Percentiles rank a stretch among this genome's conserved stretches.
phyloP scores from a whole-genome alignment of 257 asterid genomes.

The Fraxinus quadrangulata region DNA sequence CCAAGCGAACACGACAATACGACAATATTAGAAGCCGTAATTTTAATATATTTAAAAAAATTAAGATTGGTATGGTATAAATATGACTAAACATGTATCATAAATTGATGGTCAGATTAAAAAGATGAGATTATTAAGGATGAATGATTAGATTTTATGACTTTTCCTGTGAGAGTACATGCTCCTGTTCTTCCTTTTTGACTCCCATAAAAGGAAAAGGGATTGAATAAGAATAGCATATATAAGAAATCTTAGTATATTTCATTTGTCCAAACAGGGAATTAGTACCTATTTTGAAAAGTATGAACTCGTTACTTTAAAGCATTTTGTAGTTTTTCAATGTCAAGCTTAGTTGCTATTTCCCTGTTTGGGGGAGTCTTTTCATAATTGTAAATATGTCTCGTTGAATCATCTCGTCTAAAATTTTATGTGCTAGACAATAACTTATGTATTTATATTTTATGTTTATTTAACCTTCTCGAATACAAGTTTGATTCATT shows the following conservation, averaged over 20 bases:
- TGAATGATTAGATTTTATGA: slow-evolving; percentile 37
- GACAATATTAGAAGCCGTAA: neutral
- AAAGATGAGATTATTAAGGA: slow-evolving; percentile 11
- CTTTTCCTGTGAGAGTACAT: slow-evolving; percentile 40
- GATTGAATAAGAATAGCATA: neutral
- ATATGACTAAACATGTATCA: neutral
- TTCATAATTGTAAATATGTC: neutral
- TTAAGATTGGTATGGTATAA: neutral
- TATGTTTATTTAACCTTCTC: neutral
- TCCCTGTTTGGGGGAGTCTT: neutral
- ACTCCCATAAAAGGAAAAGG: slow-evolving; percentile 32
- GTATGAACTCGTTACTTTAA: slow-evolving; percentile 6
- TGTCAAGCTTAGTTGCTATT: neutral
- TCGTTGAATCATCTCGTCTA: neutral
- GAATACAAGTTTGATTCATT: no score
- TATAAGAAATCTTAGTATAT: neutral
- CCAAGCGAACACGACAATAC: no score
- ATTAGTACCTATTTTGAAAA: neutral
- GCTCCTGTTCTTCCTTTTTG: slow-evolving; percentile 47
- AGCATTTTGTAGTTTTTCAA: neutral
- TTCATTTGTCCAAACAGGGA: slow-evolving; percentile 1
- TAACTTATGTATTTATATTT: no score
- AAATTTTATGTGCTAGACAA: no score
- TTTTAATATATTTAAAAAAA: neutral
- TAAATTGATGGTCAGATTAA: slow-evolving; percentile 28